phyloP scores from a whole-genome alignment of 2,329 filamentous ascomycete species.

The Venturia oleaginea region DNA sequence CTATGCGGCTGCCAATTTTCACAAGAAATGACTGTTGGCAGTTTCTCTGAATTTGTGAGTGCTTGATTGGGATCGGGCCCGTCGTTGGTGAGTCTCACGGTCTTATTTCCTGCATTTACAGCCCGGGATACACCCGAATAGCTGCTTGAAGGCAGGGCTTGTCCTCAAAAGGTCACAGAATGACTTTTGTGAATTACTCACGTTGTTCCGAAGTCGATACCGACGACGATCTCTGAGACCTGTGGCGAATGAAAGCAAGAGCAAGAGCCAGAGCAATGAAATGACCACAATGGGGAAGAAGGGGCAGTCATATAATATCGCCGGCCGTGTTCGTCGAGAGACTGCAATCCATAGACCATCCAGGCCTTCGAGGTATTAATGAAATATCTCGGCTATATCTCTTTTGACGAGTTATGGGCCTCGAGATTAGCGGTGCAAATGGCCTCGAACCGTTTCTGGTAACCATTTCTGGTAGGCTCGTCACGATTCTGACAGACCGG shows the following conservation, averaged over 20 bases:
- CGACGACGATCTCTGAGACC: not conserved
- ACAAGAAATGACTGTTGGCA: not conserved
- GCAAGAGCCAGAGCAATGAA: conserved; percentile 30
- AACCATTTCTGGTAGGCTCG: conserved; percentile 17
- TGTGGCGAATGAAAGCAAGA: too few relatives aligned
- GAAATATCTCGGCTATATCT: conserved; percentile 17
- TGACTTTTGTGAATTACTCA: not conserved
- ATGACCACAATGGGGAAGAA: too few relatives aligned
- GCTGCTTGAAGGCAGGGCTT: not conserved
- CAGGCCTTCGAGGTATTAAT: conserved; percentile 6
- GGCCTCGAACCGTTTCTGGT: conserved; percentile 28
- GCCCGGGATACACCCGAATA: conserved; percentile 4
- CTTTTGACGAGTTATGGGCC: conserved; percentile 31
- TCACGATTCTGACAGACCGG: conserved; percentile 18
- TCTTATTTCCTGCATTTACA: not conserved
- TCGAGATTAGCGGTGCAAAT: conserved; percentile 42
- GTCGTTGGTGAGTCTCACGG: not conserved
- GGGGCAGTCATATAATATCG: conserved; percentile 36
- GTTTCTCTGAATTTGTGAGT: not conserved
- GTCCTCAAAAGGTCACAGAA: not conserved
- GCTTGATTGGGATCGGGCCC: not conserved
- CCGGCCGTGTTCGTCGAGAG: conserved; percentile 37
- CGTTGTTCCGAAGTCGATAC: conserved; percentile 11
- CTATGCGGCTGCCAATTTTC: not conserved
- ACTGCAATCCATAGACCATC: conserved; percentile 29